phyloP scores from a whole-genome alignment of 2,329 filamentous ascomycete species.

The Drechslerella stenobrocha region DNA sequence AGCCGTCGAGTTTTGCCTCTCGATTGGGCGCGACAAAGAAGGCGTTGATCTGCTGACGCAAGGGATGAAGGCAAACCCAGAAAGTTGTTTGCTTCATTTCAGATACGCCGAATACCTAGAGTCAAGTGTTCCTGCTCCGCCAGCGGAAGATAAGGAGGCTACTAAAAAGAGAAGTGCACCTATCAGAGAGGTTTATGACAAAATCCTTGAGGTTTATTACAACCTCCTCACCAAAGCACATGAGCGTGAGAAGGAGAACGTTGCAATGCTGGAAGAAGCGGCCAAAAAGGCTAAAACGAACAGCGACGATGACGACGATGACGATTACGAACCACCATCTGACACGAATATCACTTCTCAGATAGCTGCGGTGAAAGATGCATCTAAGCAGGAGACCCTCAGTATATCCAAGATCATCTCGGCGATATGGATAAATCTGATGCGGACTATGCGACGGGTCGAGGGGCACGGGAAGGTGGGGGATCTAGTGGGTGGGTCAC shows the following conservation, averaged over 20 bases:
- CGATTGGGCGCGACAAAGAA: constrained; percentile 52
- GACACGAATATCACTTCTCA: constrained; percentile 62
- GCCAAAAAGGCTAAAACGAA: constrained; percentile 54
- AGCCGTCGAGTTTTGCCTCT: constrained; percentile 53
- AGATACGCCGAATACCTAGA: constrained; percentile 88
- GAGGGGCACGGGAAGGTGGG: constrained; percentile 79
- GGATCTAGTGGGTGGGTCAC: constrained; percentile 69
- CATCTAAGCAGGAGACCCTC: constrained; percentile 70
- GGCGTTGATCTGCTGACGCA: constrained; percentile 78
- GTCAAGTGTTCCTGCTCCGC: constrained; percentile 66
- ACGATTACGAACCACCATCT: constrained; percentile 59
- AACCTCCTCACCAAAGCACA: constrained; percentile 75
- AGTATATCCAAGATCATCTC: constrained; percentile 83
- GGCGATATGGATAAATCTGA: constrained; percentile 90
- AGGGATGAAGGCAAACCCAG: constrained; percentile 85
- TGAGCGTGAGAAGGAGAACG: constrained; percentile 64
- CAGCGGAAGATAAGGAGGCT: constrained; percentile 66
- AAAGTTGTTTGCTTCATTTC: constrained; percentile 86
- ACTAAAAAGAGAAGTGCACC: constrained; percentile 68
- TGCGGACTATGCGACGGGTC: constrained; percentile 88
- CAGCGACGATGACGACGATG: constrained; percentile 59
- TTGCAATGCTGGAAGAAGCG: constrained; percentile 63
- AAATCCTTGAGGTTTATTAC: constrained; percentile 83
- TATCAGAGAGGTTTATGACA: constrained; percentile 81
- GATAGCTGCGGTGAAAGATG: constrained; percentile 61